A percentile compares a stretch with the other conserved stretches of the same genome.
Conservation (phyloP, 768 basidiomycete species). For the Boletus pseudopeckii region DNA sequence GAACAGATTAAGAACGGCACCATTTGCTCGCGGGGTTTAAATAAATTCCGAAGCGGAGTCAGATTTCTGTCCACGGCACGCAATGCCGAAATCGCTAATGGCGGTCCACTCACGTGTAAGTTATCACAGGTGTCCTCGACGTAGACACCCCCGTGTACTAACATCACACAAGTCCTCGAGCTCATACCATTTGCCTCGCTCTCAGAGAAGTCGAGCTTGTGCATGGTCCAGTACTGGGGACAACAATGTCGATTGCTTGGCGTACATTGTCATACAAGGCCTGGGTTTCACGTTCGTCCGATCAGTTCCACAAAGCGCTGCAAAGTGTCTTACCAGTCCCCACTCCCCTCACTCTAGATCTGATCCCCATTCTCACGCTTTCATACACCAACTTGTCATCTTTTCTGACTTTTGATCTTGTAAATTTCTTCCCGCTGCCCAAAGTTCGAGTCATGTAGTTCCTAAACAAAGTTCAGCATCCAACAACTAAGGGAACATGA, state of each 20-base stretch:
- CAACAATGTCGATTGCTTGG: not conserved
- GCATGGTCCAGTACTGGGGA: not conserved
- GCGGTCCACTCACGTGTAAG: not conserved
- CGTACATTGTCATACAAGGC: not conserved
- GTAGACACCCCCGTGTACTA: not conserved
- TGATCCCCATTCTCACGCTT: not conserved
- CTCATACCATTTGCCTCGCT: not conserved
- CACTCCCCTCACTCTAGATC: not conserved
- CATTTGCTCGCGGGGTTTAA: slow-evolving; percentile 12
- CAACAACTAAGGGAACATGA: not conserved
- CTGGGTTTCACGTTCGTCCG: not conserved
- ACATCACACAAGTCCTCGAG: not conserved
- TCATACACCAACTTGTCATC: slow-evolving; percentile 9
- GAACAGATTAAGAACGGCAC: slow-evolving; percentile 6
- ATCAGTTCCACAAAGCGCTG: not conserved
- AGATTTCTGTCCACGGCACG: slow-evolving; percentile 5
- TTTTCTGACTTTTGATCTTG: slow-evolving; percentile 49
- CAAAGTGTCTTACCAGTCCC: slow-evolving; percentile 8
- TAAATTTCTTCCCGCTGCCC: slow-evolving; percentile 86
- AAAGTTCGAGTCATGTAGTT: slow-evolving; percentile 85
- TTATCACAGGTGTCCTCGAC: too few relatives aligned
- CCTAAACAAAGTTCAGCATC: slow-evolving; percentile 39
- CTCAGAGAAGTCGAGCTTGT: not conserved
- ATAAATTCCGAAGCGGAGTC: slow-evolving; percentile 19
- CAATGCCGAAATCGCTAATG: slow-evolving; percentile 7